Base-by-base conservation (phyloP, 2,329 filamentous ascomycete genomes). In the Stagonosporopsis tanaceti region DNA sequence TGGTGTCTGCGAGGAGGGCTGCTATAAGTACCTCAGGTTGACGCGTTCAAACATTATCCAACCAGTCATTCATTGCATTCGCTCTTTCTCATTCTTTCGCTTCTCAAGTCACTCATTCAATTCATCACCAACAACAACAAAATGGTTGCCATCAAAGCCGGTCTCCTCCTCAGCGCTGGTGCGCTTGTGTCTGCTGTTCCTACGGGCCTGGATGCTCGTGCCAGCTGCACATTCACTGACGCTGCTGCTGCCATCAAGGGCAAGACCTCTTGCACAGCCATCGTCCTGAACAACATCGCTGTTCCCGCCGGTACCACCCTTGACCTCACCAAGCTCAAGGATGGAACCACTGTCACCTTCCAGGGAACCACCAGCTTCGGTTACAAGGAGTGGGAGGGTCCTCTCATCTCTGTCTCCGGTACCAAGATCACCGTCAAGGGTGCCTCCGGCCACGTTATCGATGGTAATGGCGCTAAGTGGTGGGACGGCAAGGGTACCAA, bases 311-410 rank as follows among this genome's bases (percentile, higher is more conserved):
- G 85, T 22, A 76, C 77, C 9, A 87, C 85, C 3, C 80, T 89
- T 3, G 84, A 88, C 67, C 70, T 89, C 59, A 85, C 84, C 12
- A 75, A 77, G 20, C 78, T 87, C 37, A 79, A 78, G 1, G 68
- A 74, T 17, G 82, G 81, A 60, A 86, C 85, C 14, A 80, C 73
- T 53, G 81, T 89, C 60, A 84, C 83, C 64, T 90, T 90, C 74
- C 74, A 85, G 55, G 89, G 88, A 40, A 84, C 80, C 14, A 90
- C 88, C n/a, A 86, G 84, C 51, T 91, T 88, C 67, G 87, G 80
- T 20, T 89, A 89, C 76, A 78, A 85, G 61, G 84, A 88, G 66
- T 90, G 87, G 88, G 71, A 73, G 1, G 88, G 88, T 0, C 88
- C 88, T 41, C 79, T 91, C 14, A 81, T 91, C 65, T 81, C 82